Percentiles rank a stretch among this genome's conserved stretches.
Evolutionary conservation across 306 rosid species (phyloP).

Genomic region (Astragalus membranaceus): DNA sequence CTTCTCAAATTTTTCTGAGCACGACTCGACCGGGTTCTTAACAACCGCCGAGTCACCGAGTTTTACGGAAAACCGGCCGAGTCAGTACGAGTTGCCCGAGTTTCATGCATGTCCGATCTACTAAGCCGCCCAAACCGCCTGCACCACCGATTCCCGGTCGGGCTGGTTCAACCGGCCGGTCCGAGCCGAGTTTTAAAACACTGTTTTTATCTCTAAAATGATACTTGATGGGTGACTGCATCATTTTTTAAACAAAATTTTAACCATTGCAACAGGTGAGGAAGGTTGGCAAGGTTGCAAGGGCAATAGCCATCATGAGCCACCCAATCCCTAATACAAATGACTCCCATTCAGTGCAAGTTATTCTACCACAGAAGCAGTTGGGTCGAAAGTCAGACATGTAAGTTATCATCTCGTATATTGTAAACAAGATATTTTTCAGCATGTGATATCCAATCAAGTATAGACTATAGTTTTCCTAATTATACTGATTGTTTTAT

Average conservation of each 20-base stretch:
- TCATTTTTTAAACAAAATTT: conserved; percentile 15
- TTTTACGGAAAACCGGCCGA: too few species aligned
- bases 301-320: conserved; percentile 96
- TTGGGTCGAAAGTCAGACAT: conserved; percentile 96
- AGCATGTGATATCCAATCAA: not conserved
- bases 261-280: conserved; percentile 59
- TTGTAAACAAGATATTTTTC: not conserved
- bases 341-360: conserved; percentile 85
- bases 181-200: too few species aligned
- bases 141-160: too few species aligned
- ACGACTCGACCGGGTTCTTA: too few species aligned
- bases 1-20: too few species aligned
- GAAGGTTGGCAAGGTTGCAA: conserved; percentile 94
- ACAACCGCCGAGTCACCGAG: too few species aligned
- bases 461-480: not conserved
- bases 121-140: too few species aligned
- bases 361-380: conserved; percentile 95
- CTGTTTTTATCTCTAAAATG: too few species aligned
- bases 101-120: too few species aligned
- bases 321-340: conserved; percentile 88
- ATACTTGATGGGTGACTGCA: not conserved
- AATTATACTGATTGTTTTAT: conserved; percentile 1
- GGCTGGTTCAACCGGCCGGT: too few species aligned
- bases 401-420: conserved; percentile 43
- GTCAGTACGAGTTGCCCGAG: too few species aligned